These are phyloP conservation scores for Leccinum griseonigrum DNA, from an alignment of 1,284 basidiomycete species.

Conservation along the genomic window DNA sequence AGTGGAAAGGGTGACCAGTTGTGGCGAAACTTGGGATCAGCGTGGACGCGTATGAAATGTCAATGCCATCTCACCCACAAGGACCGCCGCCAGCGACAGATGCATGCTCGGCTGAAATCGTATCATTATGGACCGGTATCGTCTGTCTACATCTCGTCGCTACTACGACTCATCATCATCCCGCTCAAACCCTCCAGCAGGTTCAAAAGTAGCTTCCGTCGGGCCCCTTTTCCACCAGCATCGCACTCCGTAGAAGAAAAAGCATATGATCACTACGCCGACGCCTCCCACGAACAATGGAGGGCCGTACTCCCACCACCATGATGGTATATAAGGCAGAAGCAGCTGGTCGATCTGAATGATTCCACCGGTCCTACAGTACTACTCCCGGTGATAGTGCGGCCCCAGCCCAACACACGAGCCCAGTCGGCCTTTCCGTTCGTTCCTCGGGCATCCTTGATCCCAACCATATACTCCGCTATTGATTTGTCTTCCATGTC, in stretches of 20 bases:
- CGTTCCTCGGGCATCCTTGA: conserved; percentile 82
- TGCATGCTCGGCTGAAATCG: not conserved
- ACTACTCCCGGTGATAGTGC: conserved; percentile 68
- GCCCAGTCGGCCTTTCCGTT: conserved; percentile 74
- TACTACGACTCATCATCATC: conserved; percentile 47
- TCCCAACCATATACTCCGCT: conserved; percentile 74
- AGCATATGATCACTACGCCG: conserved; percentile 56
- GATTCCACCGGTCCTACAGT: conserved; percentile 66
- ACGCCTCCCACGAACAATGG: conserved; percentile 23
- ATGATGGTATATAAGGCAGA: conserved; percentile 81
- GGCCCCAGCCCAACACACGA: conserved; percentile 75
- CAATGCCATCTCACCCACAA: conserved; percentile 43
- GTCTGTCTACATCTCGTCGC: not conserved
- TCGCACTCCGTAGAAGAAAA: conserved; percentile 71
- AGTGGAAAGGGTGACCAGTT: conserved; percentile 95
- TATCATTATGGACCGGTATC: conserved; percentile 6
- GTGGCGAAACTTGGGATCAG: conserved; percentile 12
- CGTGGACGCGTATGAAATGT: not conserved
- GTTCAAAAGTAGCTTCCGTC: conserved; percentile 82
- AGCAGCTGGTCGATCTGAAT: conserved; percentile 85
- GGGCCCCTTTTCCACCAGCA: conserved; percentile 67
- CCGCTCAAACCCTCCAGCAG: conserved; percentile 71
- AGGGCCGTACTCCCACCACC: conserved; percentile 57
- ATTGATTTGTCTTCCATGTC: conserved; percentile 44
- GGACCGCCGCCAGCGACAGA: conserved; percentile 54